Percentiles rank a stretch among this genome's conserved stretches.
These are phyloP conservation scores for Botrytis porri DNA, from an alignment of 2,329 filamentous ascomycete species.

Conservation along the genomic window DNA sequence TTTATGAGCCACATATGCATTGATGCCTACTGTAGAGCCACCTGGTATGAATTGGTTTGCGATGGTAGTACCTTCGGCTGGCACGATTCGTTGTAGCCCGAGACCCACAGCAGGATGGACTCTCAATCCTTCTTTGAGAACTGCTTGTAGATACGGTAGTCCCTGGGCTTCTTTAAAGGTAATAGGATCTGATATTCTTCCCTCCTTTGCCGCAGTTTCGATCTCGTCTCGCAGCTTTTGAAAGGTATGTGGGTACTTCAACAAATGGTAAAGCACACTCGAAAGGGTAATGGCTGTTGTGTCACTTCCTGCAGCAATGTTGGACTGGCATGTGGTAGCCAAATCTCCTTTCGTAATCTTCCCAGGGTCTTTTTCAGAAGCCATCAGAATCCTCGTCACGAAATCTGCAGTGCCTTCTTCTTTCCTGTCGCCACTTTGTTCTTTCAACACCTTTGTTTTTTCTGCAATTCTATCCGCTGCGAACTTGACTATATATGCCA, in stretches of 20 bases:
- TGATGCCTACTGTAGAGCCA: conserved; percentile 39
- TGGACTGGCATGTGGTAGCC: conserved; percentile 27
- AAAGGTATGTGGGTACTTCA: conserved; percentile 37
- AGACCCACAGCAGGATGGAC: conserved; percentile 49
- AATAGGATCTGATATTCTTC: conserved; percentile 34
- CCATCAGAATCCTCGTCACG: conserved; percentile 43
- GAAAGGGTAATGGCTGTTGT: conserved; percentile 50
- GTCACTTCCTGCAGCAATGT: conserved; percentile 40
- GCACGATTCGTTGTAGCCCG: conserved; percentile 49
- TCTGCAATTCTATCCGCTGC: conserved; percentile 27
- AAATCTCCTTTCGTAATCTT: conserved; percentile 40
- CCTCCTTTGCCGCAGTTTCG: conserved; percentile 26
- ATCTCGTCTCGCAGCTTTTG: conserved; percentile 39
- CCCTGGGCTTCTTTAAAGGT: conserved; percentile 42
- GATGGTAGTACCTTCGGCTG: conserved; percentile 45
- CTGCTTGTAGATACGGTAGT: conserved; percentile 48
- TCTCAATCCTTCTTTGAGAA: conserved; percentile 51
- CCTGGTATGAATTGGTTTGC: conserved; percentile 43
- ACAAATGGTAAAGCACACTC: conserved; percentile 45
- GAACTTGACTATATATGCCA: conserved; percentile 26
- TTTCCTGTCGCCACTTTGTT: conserved; percentile 14
- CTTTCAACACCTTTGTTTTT: conserved; percentile 23
- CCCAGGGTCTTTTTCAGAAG: conserved; percentile 37
- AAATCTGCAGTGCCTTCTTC: conserved; percentile 39
- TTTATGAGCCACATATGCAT: conserved; percentile 39